Percentiles rank a stretch among this genome's conserved stretches.
Conservation (phyloP, 495 filamentous ascomycete genomes). For the Neohortaea acidophila region DNA sequence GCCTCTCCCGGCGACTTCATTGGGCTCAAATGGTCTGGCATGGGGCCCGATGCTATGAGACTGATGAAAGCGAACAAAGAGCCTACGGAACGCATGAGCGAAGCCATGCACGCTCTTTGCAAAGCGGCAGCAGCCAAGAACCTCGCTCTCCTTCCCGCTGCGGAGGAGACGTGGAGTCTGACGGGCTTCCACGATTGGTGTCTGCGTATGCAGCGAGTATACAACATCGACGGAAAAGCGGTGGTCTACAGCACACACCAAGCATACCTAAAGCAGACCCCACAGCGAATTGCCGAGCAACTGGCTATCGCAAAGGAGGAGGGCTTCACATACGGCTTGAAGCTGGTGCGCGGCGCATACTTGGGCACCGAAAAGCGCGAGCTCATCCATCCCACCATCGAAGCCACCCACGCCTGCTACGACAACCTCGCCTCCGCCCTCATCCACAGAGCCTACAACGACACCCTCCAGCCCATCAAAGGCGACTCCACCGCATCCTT, state of each 20-base stretch:
- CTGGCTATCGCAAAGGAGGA: constrained; percentile 49
- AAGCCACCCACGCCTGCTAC: constrained; percentile 59
- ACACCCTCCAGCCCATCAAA: constrained; percentile 31
- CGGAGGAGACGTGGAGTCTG: constrained; percentile 72
- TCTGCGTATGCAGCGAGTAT: constrained; percentile 55
- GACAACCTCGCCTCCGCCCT: constrained; percentile 45
- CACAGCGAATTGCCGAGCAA: constrained; percentile 48
- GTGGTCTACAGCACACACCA: constrained; percentile 68
- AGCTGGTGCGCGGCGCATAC: constrained; percentile 88
- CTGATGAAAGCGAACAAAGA: constrained; percentile 41
- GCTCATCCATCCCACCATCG: constrained; percentile 65
- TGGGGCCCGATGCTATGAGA: constrained; percentile 59
- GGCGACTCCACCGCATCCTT: constrained; percentile 31
- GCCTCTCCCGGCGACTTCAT: constrained; percentile 66
- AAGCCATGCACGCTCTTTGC: constrained; percentile 62
- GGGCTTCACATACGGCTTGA: constrained; percentile 68
- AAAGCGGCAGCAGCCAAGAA: constrained; percentile 53
- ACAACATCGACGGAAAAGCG: constrained; percentile 47
- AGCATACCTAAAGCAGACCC: constrained; percentile 63
- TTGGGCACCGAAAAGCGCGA: constrained; percentile 63
- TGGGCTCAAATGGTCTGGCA: constrained; percentile 85
- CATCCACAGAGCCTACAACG: constrained; percentile 34
- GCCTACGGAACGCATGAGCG: constrained; percentile 46
- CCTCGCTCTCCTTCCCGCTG: constrained; percentile 71
- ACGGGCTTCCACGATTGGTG: constrained; percentile 77